Evolutionary conservation across 2,329 filamentous ascomycete species (phyloP).

Genomic region (Aspergillus awamori): DNA sequence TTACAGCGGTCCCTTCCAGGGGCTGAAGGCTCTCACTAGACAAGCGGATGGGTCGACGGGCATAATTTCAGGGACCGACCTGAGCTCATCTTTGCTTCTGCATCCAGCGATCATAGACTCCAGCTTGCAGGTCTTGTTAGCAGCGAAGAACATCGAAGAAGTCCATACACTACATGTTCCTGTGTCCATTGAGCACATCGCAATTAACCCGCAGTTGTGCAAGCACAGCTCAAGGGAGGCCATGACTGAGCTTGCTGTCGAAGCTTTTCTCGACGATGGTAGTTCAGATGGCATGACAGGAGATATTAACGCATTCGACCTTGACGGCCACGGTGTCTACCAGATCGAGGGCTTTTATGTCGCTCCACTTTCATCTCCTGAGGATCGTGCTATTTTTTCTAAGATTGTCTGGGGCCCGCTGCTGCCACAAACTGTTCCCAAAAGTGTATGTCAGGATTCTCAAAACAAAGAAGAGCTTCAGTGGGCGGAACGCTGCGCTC

Average conservation of each 20-base stretch:
- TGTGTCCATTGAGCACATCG: not conserved
- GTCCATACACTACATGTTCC: not conserved
- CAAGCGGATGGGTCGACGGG: not conserved
- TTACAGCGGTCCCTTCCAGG: conserved; percentile 6
- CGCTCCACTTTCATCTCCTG: not conserved
- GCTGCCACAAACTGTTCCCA: not conserved
- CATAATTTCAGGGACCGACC: not conserved
- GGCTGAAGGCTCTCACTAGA: conserved; percentile 1
- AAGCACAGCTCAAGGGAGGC: not conserved
- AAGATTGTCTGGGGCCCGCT: conserved; percentile 5
- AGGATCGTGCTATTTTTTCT: conserved; percentile 5
- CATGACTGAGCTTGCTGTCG: not conserved
- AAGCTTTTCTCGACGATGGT: not conserved
- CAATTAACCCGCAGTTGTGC: conserved; percentile 3
- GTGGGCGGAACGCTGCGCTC: not conserved
- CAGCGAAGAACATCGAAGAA: not conserved
- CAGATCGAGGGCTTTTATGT: conserved; percentile 6
- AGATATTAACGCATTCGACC: not conserved
- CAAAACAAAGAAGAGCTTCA: not conserved
- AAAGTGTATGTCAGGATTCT: not conserved
- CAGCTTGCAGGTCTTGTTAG: conserved; percentile 1
- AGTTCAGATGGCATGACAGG: not conserved
- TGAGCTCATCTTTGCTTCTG: not conserved
- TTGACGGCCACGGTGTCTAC: not conserved
- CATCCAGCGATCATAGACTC: conserved; percentile 3